Conservation (phyloP, 805 yeast genomes). For the Maudiozyma serrabonitensis region DNA sequence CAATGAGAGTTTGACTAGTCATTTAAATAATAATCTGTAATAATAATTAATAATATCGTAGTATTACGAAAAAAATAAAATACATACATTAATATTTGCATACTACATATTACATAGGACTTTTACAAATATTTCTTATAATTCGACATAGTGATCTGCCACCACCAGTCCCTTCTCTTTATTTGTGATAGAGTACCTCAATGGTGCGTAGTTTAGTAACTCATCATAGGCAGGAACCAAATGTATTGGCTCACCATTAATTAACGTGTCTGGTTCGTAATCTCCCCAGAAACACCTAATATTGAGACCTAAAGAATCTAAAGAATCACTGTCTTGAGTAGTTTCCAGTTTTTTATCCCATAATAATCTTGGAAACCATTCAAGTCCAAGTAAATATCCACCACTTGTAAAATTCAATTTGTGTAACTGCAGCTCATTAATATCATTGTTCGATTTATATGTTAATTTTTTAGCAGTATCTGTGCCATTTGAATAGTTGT, state of each 20-base stretch:
- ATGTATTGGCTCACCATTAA: constrained; percentile 31
- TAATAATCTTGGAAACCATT: constrained; percentile 58
- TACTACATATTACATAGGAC: neutral
- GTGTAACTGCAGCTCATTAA: constrained; percentile 53
- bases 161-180: constrained; percentile 58
- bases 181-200: constrained; percentile 56
- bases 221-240: constrained; percentile 67
- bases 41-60: neutral
- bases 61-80: neutral
- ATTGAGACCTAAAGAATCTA: constrained; percentile 40
- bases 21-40: neutral
- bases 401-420: constrained; percentile 50
- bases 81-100: neutral
- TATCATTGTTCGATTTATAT: constrained; percentile 51
- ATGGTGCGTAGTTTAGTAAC: constrained; percentile 56
- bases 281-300: constrained; percentile 77
- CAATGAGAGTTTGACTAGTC: neutral
- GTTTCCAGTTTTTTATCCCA: constrained; percentile 25
- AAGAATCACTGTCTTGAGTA: constrained; percentile 24
- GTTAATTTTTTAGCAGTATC: constrained; percentile 7
- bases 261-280: constrained; percentile 37
- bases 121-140: constrained; percentile 17
- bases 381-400: constrained; percentile 50
- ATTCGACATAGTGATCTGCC: constrained; percentile 39
- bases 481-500: constrained; percentile 23